phyloP scores from a whole-genome alignment of 352 stramenopile genomes.

The Peronospora belbahrii region DNA sequence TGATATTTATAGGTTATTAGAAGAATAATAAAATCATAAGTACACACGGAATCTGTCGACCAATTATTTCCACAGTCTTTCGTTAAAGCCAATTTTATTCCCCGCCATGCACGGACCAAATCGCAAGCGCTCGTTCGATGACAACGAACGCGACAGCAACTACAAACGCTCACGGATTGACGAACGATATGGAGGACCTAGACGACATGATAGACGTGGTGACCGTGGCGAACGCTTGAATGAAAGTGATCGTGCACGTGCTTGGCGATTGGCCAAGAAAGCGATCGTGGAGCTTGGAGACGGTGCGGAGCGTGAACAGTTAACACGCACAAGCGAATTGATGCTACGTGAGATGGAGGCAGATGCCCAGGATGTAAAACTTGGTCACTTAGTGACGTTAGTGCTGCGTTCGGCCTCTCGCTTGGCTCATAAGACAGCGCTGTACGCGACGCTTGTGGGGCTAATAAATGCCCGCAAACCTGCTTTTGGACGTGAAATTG shows the following conservation, averaged over 20 bases:
- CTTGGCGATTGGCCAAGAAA: conserved; percentile 72
- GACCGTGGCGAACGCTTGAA: conserved; percentile 27
- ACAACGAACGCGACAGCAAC: conserved; percentile 33
- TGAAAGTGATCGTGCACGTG: conserved; percentile 59
- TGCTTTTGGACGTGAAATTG: conserved; percentile 46
- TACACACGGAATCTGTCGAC: not conserved
- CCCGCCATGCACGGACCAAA: conserved; percentile 30
- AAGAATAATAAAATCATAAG: too few relatives aligned
- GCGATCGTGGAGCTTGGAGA: conserved; percentile 63
- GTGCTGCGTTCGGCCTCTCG: conserved; percentile 45
- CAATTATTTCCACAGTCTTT: not conserved
- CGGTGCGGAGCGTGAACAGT: conserved; percentile 44
- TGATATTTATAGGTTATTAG: too few relatives aligned
- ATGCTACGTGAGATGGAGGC: conserved; percentile 47
- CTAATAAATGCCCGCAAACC: conserved; percentile 59
- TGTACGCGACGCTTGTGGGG: conserved; percentile 58
- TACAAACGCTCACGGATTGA: conserved; percentile 63
- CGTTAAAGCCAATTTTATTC: too few relatives aligned
- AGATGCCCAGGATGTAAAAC: conserved; percentile 49
- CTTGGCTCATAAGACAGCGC: conserved; percentile 60
- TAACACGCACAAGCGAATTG: conserved; percentile 32
- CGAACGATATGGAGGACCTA: conserved; percentile 18
- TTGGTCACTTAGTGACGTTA: conserved; percentile 43
- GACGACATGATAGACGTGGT: conserved; percentile 33
- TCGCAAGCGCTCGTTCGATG: conserved; percentile 60